Evolutionary conservation across 2,329 filamentous ascomycete species (phyloP).

Genomic region (Alternaria novae-zelandiae): DNA sequence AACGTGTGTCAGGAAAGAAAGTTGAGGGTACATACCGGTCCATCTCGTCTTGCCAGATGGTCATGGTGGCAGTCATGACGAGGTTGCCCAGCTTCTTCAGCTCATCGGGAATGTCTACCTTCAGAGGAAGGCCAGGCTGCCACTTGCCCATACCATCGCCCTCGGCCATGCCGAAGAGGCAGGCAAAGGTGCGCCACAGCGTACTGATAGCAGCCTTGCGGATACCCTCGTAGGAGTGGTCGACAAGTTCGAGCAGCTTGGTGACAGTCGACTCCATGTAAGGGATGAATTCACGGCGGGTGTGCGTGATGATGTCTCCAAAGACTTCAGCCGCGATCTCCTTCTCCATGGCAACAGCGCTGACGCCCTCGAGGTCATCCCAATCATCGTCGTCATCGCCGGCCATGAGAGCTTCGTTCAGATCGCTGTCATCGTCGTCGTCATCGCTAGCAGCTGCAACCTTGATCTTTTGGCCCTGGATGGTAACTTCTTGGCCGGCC

Average conservation of each 20-base stretch:
- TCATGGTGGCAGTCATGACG: slow-evolving; percentile 82
- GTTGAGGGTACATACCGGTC: slow-evolving; percentile 76
- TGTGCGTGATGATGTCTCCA: slow-evolving; percentile 88
- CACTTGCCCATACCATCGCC: slow-evolving; percentile 80
- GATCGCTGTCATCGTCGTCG: slow-evolving; percentile 70
- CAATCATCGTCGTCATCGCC: slow-evolving; percentile 83
- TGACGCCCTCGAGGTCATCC: slow-evolving; percentile 83
- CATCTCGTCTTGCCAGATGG: slow-evolving; percentile 85
- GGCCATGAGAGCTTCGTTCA: slow-evolving; percentile 59
- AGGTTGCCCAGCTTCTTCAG: slow-evolving; percentile 85
- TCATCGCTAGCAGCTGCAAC: slow-evolving; percentile 67
- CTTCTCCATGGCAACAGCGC: slow-evolving; percentile 91
- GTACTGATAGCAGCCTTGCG: slow-evolving; percentile 91
- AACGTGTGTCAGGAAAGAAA: slow-evolving; percentile 13
- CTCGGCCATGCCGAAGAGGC: slow-evolving; percentile 87
- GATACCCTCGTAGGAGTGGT: slow-evolving; percentile 91
- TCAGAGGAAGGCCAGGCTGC: slow-evolving; percentile 84
- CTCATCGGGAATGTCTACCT: slow-evolving; percentile 78
- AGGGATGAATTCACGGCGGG: slow-evolving; percentile 77
- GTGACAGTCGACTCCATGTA: slow-evolving; percentile 91
- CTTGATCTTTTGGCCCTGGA: slow-evolving; percentile 86
- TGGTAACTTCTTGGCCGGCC: slow-evolving; percentile 75
- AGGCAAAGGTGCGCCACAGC: slow-evolving; percentile 90
- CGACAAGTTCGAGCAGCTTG: slow-evolving; percentile 77
- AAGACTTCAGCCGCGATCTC: slow-evolving; percentile 96